Conservation (phyloP, 2,329 filamentous ascomycete genomes). For the Talaromyces sp. region DNA sequence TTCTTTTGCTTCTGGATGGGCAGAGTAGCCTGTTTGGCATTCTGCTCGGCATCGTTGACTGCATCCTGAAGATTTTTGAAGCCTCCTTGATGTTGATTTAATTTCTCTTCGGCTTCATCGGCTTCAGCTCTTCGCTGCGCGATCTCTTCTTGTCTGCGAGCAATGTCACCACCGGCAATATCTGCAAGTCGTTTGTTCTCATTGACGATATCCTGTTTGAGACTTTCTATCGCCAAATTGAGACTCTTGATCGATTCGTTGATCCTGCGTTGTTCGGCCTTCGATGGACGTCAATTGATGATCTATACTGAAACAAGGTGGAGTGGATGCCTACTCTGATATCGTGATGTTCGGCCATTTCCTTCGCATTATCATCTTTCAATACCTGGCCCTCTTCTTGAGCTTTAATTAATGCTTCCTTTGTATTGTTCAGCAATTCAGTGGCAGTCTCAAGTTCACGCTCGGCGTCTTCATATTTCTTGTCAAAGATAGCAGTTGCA, state of each 20-base stretch:
- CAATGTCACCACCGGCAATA: slow-evolving; percentile 66
- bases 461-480: slow-evolving; percentile 45
- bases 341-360: slow-evolving; percentile 52
- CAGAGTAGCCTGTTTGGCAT: slow-evolving; percentile 23
- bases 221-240: slow-evolving; percentile 41
- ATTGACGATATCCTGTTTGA: slow-evolving; percentile 45
- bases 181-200: slow-evolving; percentile 58
- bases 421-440: slow-evolving; percentile 43
- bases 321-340: slow-evolving; percentile 42
- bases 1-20: slow-evolving; percentile 45
- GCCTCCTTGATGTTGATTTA: slow-evolving; percentile 42
- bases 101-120: slow-evolving; percentile 42
- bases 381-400: slow-evolving; percentile 47
- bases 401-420: slow-evolving; percentile 43
- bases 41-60: slow-evolving; percentile 33
- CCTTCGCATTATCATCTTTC: slow-evolving; percentile 53
- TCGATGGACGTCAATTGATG: slow-evolving; percentile 26
- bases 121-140: slow-evolving; percentile 55
- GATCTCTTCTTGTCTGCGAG: slow-evolving; percentile 58
- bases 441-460: slow-evolving; percentile 38
- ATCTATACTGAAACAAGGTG: slow-evolving; percentile 12
- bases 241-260: slow-evolving; percentile 55
- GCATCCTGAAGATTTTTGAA: slow-evolving; percentile 35
- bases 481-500: slow-evolving; percentile 44
- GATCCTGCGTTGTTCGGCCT: slow-evolving; percentile 65